Percentiles rank a stretch among this genome's conserved stretches.
phyloP scores from a whole-genome alignment of 805 yeast genomes.

The Metschnikowia colocasiae region DNA sequence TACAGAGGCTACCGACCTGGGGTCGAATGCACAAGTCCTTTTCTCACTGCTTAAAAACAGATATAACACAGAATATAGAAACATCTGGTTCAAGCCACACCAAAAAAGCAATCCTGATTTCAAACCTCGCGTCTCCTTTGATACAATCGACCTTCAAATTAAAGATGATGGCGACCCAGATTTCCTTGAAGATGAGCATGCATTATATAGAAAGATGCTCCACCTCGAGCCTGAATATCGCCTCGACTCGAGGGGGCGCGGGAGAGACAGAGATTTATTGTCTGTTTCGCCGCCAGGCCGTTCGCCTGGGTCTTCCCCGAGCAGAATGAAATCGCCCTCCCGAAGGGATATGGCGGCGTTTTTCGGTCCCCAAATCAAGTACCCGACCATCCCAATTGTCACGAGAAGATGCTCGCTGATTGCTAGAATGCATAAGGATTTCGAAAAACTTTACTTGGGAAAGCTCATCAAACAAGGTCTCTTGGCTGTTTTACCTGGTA shows the following conservation, averaged over 20 bases:
- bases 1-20: not conserved
- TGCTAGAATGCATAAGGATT: slow-evolving; percentile 45
- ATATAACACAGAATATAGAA: slow-evolving; percentile 15
- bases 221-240: slow-evolving; percentile 4
- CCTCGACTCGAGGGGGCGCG: slow-evolving; percentile 15
- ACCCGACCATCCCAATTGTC: slow-evolving; percentile 40
- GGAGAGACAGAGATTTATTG: slow-evolving; percentile 13
- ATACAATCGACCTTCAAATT: slow-evolving; percentile 44
- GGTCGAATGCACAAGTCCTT: slow-evolving; percentile 8
- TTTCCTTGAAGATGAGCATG: slow-evolving; percentile 18
- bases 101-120: slow-evolving; percentile 12
- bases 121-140: slow-evolving; percentile 47
- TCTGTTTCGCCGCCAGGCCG: slow-evolving; percentile 9
- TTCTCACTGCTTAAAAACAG: slow-evolving; percentile 11
- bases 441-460: slow-evolving; percentile 44
- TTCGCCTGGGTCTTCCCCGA: slow-evolving; percentile 23
- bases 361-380: slow-evolving; percentile 18
- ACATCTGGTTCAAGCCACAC: slow-evolving; percentile 6
- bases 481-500: slow-evolving; percentile 43
- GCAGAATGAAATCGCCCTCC: slow-evolving; percentile 16
- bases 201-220: slow-evolving; percentile 17
- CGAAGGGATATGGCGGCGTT: slow-evolving; percentile 12
- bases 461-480: slow-evolving; percentile 26
- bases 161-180: slow-evolving; percentile 20
- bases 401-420: slow-evolving; percentile 42